phyloP scores from a whole-genome alignment of 2,329 filamentous ascomycete species.

The Colletotrichum sojae region DNA sequence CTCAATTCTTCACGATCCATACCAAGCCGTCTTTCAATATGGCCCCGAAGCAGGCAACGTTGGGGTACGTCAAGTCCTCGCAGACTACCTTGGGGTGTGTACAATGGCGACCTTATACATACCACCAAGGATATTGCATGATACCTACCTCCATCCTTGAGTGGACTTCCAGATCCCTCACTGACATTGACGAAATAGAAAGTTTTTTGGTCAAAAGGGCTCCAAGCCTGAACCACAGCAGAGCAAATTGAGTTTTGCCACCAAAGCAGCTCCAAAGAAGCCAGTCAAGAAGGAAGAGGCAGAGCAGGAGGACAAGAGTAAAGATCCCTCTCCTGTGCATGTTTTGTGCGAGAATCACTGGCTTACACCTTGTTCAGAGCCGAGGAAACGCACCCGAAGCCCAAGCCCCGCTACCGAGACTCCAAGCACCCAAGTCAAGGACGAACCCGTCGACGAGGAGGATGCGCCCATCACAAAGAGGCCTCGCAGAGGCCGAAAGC shows the following conservation, averaged over 20 bases:
- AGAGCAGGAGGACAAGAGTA: constrained; percentile 50
- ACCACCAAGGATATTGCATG: neutral
- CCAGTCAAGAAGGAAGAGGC: constrained; percentile 53
- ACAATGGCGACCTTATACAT: constrained; percentile 30
- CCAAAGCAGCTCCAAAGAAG: constrained; percentile 58
- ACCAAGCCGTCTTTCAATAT: constrained; percentile 48
- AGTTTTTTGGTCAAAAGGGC: constrained; percentile 84
- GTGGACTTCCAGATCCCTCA: neutral
- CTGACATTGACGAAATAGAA: constrained; percentile 66
- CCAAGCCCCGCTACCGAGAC: constrained; percentile 41
- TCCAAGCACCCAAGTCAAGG: constrained; percentile 43
- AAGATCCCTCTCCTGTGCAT: neutral
- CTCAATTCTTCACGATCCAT: constrained; percentile 12
- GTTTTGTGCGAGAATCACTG: neutral
- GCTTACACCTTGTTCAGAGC: constrained; percentile 47
- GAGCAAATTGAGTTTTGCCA: constrained; percentile 83
- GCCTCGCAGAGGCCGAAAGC: constrained; percentile 61
- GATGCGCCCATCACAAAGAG: constrained; percentile 74
- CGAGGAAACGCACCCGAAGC: constrained; percentile 62
- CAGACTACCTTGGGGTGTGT: constrained; percentile 83
- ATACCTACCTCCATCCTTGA: neutral
- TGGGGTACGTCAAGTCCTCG: constrained; percentile 86
- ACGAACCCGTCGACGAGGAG: constrained; percentile 63
- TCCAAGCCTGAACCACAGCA: constrained; percentile 75
- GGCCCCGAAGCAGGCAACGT: constrained; percentile 81